phyloP scores from a whole-genome alignment of 768 basidiomycete genomes.

The Tricholoma matsutake region DNA sequence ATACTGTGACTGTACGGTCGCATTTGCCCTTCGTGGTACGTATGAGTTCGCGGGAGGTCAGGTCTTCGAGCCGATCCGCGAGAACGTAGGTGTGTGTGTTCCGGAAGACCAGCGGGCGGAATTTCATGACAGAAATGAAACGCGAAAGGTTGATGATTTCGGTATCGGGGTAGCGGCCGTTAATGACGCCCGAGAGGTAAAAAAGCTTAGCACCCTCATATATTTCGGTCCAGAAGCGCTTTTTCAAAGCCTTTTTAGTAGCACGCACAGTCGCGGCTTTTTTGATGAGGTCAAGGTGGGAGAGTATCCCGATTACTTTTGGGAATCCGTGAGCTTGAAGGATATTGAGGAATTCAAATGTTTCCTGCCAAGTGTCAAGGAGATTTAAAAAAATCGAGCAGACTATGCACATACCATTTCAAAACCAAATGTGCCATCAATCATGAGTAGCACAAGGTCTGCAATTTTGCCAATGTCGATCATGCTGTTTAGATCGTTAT shows the following conservation, averaged over 20 bases:
- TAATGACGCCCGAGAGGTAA: constrained; percentile 94
- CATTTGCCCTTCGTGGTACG: constrained; percentile 80
- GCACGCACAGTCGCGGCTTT: constrained; percentile 80
- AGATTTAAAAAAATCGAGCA: background rate
- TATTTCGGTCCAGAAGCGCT: constrained; percentile 99
- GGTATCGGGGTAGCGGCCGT: constrained; percentile 95
- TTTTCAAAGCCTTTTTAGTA: constrained; percentile 94
- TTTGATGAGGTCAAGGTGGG: constrained; percentile 96
- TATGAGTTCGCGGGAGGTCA: constrained; percentile 84
- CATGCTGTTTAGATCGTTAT: constrained; percentile 97
- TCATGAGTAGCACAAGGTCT: constrained; percentile 94
- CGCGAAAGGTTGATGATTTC: constrained; percentile 96
- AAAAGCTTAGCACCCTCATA: constrained; percentile 98
- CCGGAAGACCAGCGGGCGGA: constrained; percentile 93
- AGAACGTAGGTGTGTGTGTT: constrained; percentile 95
- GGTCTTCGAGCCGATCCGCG: constrained; percentile 91
- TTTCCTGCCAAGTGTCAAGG: constrained; percentile 60
- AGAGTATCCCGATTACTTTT: constrained; percentile 94
- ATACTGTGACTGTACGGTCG: constrained; percentile 90
- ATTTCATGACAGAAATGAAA: constrained; percentile 98
- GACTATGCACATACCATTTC: constrained; percentile 77
- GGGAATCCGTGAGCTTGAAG: constrained; percentile 98
- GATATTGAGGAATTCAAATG: constrained; percentile 97
- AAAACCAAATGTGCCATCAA: constrained; percentile 96
- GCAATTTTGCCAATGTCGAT: constrained; percentile 97